Evolutionary conservation across 805 yeast genomes (phyloP).

Genomic region (Starmera amethionina): DNA sequence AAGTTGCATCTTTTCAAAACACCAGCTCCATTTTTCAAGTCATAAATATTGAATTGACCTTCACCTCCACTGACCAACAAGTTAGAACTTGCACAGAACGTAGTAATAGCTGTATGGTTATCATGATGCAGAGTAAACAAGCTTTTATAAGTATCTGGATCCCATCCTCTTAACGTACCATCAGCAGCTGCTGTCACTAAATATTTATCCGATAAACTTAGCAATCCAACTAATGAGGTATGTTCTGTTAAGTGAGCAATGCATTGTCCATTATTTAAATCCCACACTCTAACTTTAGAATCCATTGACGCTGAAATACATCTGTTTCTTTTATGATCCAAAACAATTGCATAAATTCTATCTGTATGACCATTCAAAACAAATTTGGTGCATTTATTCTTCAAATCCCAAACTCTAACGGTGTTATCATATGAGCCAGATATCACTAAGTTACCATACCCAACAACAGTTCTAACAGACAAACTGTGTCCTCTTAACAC

Average conservation of each 20-base stretch:
- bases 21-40: constrained; percentile 54
- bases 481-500: constrained; percentile 68
- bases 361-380: constrained; percentile 78
- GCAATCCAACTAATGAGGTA: constrained; percentile 78
- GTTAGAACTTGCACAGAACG: constrained; percentile 83
- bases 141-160: constrained; percentile 66
- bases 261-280: constrained; percentile 63
- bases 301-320: constrained; percentile 93
- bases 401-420: constrained; percentile 87
- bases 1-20: constrained; percentile 60
- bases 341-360: constrained; percentile 79
- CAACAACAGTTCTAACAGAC: constrained; percentile 81
- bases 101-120: constrained; percentile 87
- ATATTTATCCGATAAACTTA: constrained; percentile 65
- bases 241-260: constrained; percentile 75
- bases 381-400: constrained; percentile 61
- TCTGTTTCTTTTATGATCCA: constrained; percentile 64
- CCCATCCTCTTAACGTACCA: constrained; percentile 86
- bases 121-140: constrained; percentile 54
- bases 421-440: constrained; percentile 89
- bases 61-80: constrained; percentile 85
- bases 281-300: constrained; percentile 83
- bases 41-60: constrained; percentile 81
- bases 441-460: constrained; percentile 72
- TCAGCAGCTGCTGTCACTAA: constrained; percentile 96